Base-by-base conservation (phyloP, 176 grass and related monocot species). In the Pontederia crassipes region DNA sequence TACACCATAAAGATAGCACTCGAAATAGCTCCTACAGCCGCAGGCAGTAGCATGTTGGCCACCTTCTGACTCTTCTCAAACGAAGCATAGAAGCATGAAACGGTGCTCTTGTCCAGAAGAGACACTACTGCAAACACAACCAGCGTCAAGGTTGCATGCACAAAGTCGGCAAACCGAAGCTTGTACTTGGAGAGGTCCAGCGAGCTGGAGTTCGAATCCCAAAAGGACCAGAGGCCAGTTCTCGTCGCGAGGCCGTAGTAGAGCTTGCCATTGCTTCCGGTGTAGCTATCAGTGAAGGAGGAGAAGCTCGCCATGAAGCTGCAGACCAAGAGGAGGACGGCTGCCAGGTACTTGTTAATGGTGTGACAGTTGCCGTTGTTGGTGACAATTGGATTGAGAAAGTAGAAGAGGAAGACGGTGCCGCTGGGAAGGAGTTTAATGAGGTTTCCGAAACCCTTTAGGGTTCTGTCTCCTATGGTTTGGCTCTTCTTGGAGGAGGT, bases 351-450 rank as follows among this genome's bases (percentile, higher is more conserved):
- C 54, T 56, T 56, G 20, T 56, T 56, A 10, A 26, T 15, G 10
- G 54, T 56, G 54, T 56, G 54, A 15, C 54, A 56, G 54, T 20
- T 17, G 17, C 54, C 54, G 9, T 56, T 56, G 54, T 56, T 56
- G 54, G 54, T 56, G 15, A 56, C 17, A 20, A 56, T n/a, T 10
- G 54, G 17, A 17, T 26, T 56, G 54, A 56, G 54, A 15, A 56
- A 56, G 16, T 56, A 3, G 54, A 56, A 56, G 54, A 56, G 54
- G 54, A 56, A 56, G 17, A 56, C 54, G 11, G 54, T 56, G 9
- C 54, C 54, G 10, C 8, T 56, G 20, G 54, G 54, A 15, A 56
- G 54, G 17, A 56, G 5, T 20, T 56, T 56, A 15, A 56, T 56
- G 4, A 56, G 17, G 8, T 56, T 56, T 18, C 17, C 54, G 5